Evolutionary conservation across 768 basidiomycete genomes (phyloP), one percentile per base, ranked within the genome.

Genomic region (Leccinum obscurum): DNA sequence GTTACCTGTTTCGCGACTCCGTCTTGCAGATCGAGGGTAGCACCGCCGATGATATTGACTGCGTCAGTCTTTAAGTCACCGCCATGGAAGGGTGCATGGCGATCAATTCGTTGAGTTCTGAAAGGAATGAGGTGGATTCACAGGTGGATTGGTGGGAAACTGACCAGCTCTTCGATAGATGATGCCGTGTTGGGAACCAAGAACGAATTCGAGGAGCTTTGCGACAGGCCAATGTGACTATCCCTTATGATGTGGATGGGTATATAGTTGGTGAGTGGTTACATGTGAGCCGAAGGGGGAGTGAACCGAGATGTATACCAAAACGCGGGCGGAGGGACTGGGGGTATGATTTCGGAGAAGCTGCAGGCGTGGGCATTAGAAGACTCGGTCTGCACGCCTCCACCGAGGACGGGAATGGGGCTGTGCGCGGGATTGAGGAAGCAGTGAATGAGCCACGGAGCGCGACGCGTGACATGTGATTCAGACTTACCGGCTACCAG

Each of bases 1-100:
- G 20, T 59, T 30, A 83, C 85, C 78, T 89, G 87, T 64, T 76
- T 80, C 34, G 90, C 89, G 37, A 88, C 87, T 70, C 95, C 95
- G 66, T 90, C 90, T 69, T 95, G 93, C 14, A 96, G 74, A 70
- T 95, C 93, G 24, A 96, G 83, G 0, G 92, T 92, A 1, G 90
- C 91, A 17, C 93, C 92, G 41, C 22, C 22, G 22, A 95, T 93
- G 71, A 95, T 95, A 1, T 87, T 87, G 54, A 95, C 90, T 0
- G 93, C 95, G 69, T 95, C 93, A 1, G 77, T 83, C 68, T 92
- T 89, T 48, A 95, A 77, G 70, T 96, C 94, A 11, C 94, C 94
- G 13, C 92, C 93, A 59, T 87, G 88, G 0, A 22, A 22, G 22
- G 22, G 22, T 22, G 87, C 79, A 6, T 83, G 87, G 32, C 81